Evolutionary conservation across 306 rosid genomes (phyloP).

Genomic region (Fagus sylvatica): DNA sequence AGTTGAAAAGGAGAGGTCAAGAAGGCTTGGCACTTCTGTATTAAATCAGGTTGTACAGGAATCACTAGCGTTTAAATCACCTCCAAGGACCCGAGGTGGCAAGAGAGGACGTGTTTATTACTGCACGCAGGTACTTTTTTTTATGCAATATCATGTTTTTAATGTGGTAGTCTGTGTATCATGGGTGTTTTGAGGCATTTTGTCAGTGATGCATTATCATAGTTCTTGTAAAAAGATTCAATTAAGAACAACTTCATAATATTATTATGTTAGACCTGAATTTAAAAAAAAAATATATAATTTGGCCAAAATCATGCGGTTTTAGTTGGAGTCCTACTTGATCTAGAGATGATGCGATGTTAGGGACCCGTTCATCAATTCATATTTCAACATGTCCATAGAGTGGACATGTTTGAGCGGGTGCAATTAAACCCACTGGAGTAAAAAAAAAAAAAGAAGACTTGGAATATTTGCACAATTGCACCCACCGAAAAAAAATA

Average conservation of each 20-base stretch:
- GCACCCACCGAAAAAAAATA: no score
- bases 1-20: conserved; percentile 91
- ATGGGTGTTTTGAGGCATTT: conserved; percentile 9
- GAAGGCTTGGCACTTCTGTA: conserved; percentile 84
- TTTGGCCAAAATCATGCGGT: background rate
- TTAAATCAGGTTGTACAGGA: conserved; percentile 89
- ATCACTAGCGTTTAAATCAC: conserved; percentile 89
- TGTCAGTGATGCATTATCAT: conserved; percentile 5
- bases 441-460: no score
- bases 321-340: background rate
- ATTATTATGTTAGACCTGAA: background rate
- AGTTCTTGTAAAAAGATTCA: background rate
- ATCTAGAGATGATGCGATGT: background rate
- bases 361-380: background rate
- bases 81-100: conserved; percentile 91
- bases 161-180: background rate
- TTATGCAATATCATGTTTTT: conserved; percentile 13
- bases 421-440: no score
- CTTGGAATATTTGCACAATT: no score
- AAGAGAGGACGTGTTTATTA: conserved; percentile 93
- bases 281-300: background rate
- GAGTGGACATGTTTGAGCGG: no score
- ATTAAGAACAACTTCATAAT: background rate
- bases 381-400: background rate
- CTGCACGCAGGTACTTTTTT: conserved; percentile 74